Conservation (phyloP, 495 filamentous ascomycete genomes). For the Aspergillus sclerotiicarbonarius region DNA sequence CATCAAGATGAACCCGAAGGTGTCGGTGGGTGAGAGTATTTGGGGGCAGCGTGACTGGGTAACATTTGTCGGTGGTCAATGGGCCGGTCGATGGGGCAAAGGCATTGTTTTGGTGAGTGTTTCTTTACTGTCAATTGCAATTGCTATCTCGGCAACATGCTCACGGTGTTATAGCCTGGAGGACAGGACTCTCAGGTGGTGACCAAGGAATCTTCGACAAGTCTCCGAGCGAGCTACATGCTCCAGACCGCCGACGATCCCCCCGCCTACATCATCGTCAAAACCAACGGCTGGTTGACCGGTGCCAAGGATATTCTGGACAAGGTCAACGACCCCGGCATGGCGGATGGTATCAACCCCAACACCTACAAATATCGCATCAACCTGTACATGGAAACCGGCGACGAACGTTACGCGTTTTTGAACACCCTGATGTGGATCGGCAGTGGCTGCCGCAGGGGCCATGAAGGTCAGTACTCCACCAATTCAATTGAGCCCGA, state of each 20-base stretch:
- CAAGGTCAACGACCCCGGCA: conserved; percentile 51
- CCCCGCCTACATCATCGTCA: conserved; percentile 58
- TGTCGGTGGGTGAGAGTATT: conserved; percentile 50
- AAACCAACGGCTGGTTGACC: conserved; percentile 55
- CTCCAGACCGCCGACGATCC: conserved; percentile 59
- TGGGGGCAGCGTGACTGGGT: conserved; percentile 60
- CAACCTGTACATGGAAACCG: conserved; percentile 59
- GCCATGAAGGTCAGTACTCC: conserved; percentile 48
- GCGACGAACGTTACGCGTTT: conserved; percentile 60
- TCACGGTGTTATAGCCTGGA: conserved; percentile 45
- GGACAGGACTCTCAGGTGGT: conserved; percentile 60
- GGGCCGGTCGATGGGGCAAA: conserved; percentile 60
- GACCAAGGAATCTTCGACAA: conserved; percentile 53
- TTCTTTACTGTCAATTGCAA: background rate
- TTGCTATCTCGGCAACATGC: background rate
- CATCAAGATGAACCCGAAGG: conserved; percentile 57
- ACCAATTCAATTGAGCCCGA: background rate
- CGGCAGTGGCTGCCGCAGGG: conserved; percentile 56
- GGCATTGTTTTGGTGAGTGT: conserved; percentile 56
- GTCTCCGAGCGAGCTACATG: conserved; percentile 52
- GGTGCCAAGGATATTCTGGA: conserved; percentile 58
- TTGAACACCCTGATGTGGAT: conserved; percentile 63
- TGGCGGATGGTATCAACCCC: conserved; percentile 53
- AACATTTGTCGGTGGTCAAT: conserved; percentile 56
- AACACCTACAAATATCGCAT: conserved; percentile 57